Conservation (phyloP, 352 stramenopile species). For the Pythium apleroticum region DNA sequence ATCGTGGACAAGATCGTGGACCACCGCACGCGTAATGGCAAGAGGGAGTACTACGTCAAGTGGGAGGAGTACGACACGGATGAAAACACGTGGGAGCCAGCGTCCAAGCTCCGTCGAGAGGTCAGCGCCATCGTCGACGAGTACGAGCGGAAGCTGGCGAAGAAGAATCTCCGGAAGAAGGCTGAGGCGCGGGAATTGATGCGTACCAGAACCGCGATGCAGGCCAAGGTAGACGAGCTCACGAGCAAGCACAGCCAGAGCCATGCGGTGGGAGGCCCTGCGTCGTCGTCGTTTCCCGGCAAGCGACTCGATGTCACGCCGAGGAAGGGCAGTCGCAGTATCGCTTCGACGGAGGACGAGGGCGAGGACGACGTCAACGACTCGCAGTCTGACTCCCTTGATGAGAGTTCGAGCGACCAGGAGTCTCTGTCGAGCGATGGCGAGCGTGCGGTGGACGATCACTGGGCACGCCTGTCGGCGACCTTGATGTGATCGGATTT, state of each 20-base stretch:
- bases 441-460: not conserved
- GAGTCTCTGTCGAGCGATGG: not conserved
- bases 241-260: not conserved
- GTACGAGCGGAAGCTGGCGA: not conserved
- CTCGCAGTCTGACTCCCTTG: not conserved
- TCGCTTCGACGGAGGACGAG: not conserved
- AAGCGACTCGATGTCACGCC: not conserved
- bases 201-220: not conserved
- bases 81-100: not conserved
- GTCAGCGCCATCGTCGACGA: not conserved
- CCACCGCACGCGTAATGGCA: not conserved
- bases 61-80: not conserved
- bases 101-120: not conserved
- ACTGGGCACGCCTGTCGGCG: not conserved
- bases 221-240: not conserved
- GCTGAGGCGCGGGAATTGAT: not conserved
- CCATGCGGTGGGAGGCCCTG: no score
- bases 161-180: not conserved
- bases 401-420: not conserved
- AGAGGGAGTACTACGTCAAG: not conserved
- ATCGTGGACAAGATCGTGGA: not conserved
- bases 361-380: not conserved
- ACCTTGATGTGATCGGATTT: not conserved
- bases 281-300: not conserved
- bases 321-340: not conserved